phyloP scores from a whole-genome alignment of 208 protist species.

The Wallacemonas rigidus region DNA sequence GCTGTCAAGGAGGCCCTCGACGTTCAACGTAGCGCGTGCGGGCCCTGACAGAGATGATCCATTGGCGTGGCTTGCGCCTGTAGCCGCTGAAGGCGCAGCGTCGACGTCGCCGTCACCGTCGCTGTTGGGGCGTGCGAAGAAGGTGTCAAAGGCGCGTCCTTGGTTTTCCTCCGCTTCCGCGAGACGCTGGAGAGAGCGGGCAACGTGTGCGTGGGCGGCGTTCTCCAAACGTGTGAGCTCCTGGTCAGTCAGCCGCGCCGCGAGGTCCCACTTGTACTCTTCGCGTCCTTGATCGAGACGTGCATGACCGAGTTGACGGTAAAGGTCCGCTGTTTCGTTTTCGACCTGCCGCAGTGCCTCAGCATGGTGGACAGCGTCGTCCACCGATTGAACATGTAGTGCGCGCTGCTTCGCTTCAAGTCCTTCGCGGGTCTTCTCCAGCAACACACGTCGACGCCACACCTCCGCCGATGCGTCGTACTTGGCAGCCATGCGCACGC shows the following conservation, averaged over 20 bases:
- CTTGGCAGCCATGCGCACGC: slow-evolving; percentile 65
- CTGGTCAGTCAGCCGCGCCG: slow-evolving; percentile 47
- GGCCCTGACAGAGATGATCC: too few species aligned
- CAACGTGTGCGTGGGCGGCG: slow-evolving; percentile 46
- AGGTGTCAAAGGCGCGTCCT: not conserved
- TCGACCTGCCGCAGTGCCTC: slow-evolving; percentile 42
- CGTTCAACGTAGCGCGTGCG: too few species aligned
- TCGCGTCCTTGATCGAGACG: slow-evolving; percentile 51
- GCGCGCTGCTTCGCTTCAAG: slow-evolving; percentile 42
- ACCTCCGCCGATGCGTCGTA: slow-evolving; percentile 48
- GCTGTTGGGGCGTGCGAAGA: slow-evolving; percentile 8
- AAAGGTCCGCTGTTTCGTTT: slow-evolving; percentile 37
- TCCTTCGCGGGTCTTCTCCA: slow-evolving; percentile 43
- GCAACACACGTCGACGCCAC: slow-evolving; percentile 42
- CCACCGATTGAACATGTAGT: slow-evolving; percentile 37
- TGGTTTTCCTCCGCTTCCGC: slow-evolving; percentile 8
- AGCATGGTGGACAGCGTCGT: slow-evolving; percentile 37
- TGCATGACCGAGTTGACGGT: slow-evolving; percentile 44
- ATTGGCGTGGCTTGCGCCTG: too few species aligned
- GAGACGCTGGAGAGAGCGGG: slow-evolving; percentile 32
- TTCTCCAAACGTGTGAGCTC: slow-evolving; percentile 59
- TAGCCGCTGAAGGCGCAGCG: not conserved
- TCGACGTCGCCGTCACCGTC: not conserved
- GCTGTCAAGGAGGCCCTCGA: too few species aligned
- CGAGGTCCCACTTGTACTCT: slow-evolving; percentile 52